A percentile compares a stretch with the other conserved stretches of the same genome.
phyloP scores from a whole-genome alignment of 805 yeast genomes.

The Pichia scutulata region DNA sequence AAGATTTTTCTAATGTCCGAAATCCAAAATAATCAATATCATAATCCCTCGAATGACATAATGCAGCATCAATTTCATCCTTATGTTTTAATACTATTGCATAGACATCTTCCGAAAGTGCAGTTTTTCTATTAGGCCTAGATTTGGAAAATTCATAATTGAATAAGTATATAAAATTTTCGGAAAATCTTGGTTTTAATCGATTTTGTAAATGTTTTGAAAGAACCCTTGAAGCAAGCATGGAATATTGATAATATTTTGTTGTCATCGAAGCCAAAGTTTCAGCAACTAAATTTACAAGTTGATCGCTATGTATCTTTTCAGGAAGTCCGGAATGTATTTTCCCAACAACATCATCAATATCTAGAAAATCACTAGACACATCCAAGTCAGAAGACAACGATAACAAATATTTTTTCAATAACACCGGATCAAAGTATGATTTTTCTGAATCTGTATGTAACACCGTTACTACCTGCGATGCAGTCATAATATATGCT shows the following conservation, averaged over 20 bases:
- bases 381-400: conserved; percentile 27
- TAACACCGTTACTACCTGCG: neutral
- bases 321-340: conserved; percentile 43
- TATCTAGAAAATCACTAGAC: conserved; percentile 35
- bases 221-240: conserved; percentile 86
- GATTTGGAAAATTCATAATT: conserved; percentile 53
- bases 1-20: conserved; percentile 86
- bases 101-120: conserved; percentile 26
- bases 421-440: conserved; percentile 8
- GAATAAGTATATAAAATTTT: conserved; percentile 40
- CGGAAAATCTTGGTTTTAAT: conserved; percentile 70
- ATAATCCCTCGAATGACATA: conserved; percentile 67
- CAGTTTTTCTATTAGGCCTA: neutral
- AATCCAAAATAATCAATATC: conserved; percentile 80
- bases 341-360: conserved; percentile 39
- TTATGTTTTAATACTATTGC: conserved; percentile 50
- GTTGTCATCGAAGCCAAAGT: conserved; percentile 94
- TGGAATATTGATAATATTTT: conserved; percentile 87
- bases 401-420: conserved; percentile 8
- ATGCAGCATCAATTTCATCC: conserved; percentile 58
- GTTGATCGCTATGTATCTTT: conserved; percentile 37
- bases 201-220: conserved; percentile 77
- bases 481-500: neutral
- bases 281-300: conserved; percentile 61
- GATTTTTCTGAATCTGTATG: neutral